Percentiles rank a stretch among this genome's conserved stretches.
These are phyloP conservation scores for Pichia sp. DNA, from an alignment of 1,139 yeast species.

Conservation along the genomic window DNA sequence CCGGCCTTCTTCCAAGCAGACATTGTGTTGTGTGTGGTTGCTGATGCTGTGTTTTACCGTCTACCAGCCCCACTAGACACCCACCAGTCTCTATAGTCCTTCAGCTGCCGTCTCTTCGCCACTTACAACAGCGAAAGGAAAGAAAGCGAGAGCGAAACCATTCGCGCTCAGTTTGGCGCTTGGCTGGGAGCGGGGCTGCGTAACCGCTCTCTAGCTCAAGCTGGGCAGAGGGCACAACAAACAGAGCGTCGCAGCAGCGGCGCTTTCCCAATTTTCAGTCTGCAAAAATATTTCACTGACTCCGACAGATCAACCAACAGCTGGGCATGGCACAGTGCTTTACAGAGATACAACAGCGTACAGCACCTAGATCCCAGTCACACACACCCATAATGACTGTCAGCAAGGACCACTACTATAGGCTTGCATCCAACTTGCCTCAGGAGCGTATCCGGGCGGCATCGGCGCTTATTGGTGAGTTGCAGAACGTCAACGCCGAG, in stretches of 20 bases:
- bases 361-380: too few species aligned
- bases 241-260: constrained; percentile 2
- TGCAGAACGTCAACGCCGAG: constrained; percentile 34
- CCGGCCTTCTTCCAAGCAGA: constrained; percentile 83
- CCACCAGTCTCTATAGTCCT: too few species aligned
- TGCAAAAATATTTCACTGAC: too few species aligned
- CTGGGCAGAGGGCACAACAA: too few species aligned
- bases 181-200: constrained; percentile 12
- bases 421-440: constrained; percentile 70
- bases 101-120: not conserved
- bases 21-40: too few species aligned
- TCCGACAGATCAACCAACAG: too few species aligned
- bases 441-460: constrained; percentile 72
- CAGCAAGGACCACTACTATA: constrained; percentile 70
- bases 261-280: not conserved
- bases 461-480: constrained; percentile 53
- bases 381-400: constrained; percentile 43
- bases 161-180: too few species aligned
- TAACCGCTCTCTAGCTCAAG: constrained; percentile 18
- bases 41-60: too few species aligned
- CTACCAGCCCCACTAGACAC: too few species aligned
- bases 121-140: not conserved
- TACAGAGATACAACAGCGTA: too few species aligned
- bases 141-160: too few species aligned
- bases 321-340: too few species aligned